Percentiles rank a stretch among this genome's conserved stretches.
Conservation (phyloP, 2,329 filamentous ascomycete genomes). For the Paracorniculantispora psalliotae region DNA sequence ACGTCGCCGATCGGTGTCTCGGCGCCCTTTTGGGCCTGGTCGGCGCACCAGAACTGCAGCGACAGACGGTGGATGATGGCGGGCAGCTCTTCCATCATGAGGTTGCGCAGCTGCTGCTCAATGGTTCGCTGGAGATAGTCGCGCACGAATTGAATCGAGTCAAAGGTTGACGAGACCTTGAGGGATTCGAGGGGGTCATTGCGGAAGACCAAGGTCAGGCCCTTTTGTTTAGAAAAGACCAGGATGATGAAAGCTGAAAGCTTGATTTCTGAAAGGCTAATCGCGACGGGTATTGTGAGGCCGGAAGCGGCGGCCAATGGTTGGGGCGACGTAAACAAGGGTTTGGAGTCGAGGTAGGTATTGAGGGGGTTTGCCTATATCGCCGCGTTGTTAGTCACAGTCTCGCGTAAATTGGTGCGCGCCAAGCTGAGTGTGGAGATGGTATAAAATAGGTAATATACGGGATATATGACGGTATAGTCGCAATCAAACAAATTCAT, state of each 20-base stretch:
- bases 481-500: slow-evolving; percentile 8
- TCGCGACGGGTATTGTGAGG: slow-evolving; percentile 94
- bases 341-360: slow-evolving; percentile 88
- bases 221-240: slow-evolving; percentile 96
- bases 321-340: slow-evolving; percentile 85
- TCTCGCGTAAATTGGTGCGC: not conserved
- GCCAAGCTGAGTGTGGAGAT: not conserved
- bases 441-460: not conserved
- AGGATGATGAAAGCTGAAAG: slow-evolving; percentile 95
- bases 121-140: slow-evolving; percentile 97
- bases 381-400: slow-evolving; percentile 5
- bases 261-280: slow-evolving; percentile 92
- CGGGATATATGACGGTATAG: not conserved
- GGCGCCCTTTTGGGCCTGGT: slow-evolving; percentile 55
- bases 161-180: slow-evolving; percentile 97
- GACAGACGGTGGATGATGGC: slow-evolving; percentile 94
- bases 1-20: slow-evolving; percentile 44
- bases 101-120: slow-evolving; percentile 80
- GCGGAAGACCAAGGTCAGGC: slow-evolving; percentile 90
- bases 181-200: slow-evolving; percentile 97
- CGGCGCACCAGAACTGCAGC: slow-evolving; percentile 81
- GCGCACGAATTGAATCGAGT: slow-evolving; percentile 96
- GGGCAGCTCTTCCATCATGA: slow-evolving; percentile 97
- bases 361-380: slow-evolving; percentile 85
- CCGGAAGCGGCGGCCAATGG: slow-evolving; percentile 87